phyloP scores from a whole-genome alignment of 2,329 filamentous ascomycete genomes.

The Diaporthe nobilis region DNA sequence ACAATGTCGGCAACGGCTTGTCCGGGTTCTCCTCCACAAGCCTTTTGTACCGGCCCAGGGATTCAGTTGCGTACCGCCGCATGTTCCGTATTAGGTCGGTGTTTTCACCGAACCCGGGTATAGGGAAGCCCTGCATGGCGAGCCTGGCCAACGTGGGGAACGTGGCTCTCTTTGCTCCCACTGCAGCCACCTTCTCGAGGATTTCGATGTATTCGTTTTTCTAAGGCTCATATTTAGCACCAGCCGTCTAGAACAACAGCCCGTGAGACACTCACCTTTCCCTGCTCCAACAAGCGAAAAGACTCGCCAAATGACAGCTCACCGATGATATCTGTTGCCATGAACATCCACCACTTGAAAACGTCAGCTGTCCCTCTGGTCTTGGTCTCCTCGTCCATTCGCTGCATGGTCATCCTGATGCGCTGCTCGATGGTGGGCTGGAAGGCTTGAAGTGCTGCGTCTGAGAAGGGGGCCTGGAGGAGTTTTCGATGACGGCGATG shows the following conservation, averaged over 20 bases:
- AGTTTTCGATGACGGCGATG: conserved; percentile 59
- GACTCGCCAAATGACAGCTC: conserved; percentile 70
- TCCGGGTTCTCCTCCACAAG: conserved; percentile 30
- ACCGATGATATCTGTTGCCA: conserved; percentile 67
- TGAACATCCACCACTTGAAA: conserved; percentile 67
- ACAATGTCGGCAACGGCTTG: conserved; percentile 49
- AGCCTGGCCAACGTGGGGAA: conserved; percentile 48
- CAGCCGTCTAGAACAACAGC: neutral
- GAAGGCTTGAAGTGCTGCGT: conserved; percentile 51
- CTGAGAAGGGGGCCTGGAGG: conserved; percentile 57
- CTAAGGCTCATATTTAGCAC: conserved; percentile 43
- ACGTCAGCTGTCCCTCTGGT: conserved; percentile 57
- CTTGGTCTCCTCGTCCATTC: conserved; percentile 60
- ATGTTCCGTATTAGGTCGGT: neutral
- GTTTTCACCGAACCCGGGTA: conserved; percentile 35
- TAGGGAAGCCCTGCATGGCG: conserved; percentile 21
- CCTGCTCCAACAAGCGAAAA: conserved; percentile 65
- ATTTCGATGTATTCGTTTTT: conserved; percentile 59
- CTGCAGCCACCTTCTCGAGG: conserved; percentile 49
- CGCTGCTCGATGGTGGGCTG: conserved; percentile 53
- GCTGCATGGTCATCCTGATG: conserved; percentile 56
- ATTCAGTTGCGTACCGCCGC: neutral
- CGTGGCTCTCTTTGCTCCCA: conserved; percentile 46
- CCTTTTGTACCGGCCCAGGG: conserved; percentile 27
- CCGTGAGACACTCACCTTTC: conserved; percentile 55